These are phyloP conservation scores for Aspergillus wentii DNA, from an alignment of 495 filamentous ascomycete genomes.

Conservation along the genomic window DNA sequence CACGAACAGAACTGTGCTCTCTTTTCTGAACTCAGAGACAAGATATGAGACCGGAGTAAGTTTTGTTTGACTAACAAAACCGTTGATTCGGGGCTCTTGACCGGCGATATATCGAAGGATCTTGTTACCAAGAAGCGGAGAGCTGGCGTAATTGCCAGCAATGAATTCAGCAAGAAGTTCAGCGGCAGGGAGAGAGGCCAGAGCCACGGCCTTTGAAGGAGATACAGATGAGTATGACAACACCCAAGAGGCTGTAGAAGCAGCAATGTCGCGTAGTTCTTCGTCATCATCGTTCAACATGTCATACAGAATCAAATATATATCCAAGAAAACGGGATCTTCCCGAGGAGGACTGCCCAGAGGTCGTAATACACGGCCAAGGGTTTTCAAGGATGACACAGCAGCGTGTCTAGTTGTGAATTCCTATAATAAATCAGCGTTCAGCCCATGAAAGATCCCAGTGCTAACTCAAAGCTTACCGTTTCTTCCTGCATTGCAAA, in stretches of 20 bases:
- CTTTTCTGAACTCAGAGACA: conserved; percentile 47
- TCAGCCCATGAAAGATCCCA: neutral
- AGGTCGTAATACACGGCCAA: conserved; percentile 24
- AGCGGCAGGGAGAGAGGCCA: conserved; percentile 44
- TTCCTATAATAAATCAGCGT: conserved; percentile 37
- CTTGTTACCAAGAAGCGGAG: conserved; percentile 23
- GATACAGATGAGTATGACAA: conserved; percentile 34
- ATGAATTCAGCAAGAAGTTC: conserved; percentile 43
- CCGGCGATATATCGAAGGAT: conserved; percentile 25
- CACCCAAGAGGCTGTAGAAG: conserved; percentile 42
- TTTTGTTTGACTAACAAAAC: conserved; percentile 5
- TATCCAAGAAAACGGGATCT: conserved; percentile 29
- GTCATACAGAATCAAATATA: conserved; percentile 54
- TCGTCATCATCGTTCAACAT: conserved; percentile 86
- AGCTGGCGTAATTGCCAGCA: conserved; percentile 28
- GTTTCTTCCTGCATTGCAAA: conserved; percentile 40
- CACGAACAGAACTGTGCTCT: conserved; percentile 72
- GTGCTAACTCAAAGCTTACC: conserved; percentile 28
- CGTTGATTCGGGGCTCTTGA: conserved; percentile 19
- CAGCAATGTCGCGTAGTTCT: conserved; percentile 67
- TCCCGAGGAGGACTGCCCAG: conserved; percentile 17
- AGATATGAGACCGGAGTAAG: conserved; percentile 36
- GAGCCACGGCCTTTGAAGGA: conserved; percentile 20
- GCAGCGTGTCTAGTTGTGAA: conserved; percentile 63
- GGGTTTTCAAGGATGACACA: conserved; percentile 33